Evolutionary conservation across 495 filamentous ascomycete genomes (phyloP).

Genomic region (Staphylotrichum tortipilum): DNA sequence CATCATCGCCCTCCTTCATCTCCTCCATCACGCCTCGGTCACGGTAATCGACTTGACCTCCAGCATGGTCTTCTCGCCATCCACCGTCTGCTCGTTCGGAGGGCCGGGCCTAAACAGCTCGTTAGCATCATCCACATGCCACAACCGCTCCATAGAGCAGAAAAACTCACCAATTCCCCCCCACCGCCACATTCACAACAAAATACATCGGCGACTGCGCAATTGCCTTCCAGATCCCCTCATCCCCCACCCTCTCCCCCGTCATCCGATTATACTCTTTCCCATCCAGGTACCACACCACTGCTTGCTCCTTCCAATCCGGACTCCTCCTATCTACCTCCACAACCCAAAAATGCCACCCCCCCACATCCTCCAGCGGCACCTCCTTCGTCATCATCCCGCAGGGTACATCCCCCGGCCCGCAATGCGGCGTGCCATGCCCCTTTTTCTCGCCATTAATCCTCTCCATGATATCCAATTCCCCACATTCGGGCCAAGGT

Average conservation of each 20-base stretch:
- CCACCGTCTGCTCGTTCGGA: background rate
- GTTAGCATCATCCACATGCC: background rate
- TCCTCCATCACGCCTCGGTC: background rate
- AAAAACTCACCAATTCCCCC: constrained; percentile 31
- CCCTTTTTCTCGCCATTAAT: constrained; percentile 29
- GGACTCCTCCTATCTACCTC: constrained; percentile 25
- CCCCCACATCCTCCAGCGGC: constrained; percentile 24
- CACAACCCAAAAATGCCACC: constrained; percentile 35
- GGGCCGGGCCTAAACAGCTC: background rate
- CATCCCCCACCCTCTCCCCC: constrained; percentile 24
- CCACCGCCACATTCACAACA: constrained; percentile 40
- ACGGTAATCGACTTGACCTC: background rate
- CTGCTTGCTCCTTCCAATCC: constrained; percentile 29
- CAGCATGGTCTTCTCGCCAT: background rate
- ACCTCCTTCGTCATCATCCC: constrained; percentile 4
- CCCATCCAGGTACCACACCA: constrained; percentile 35
- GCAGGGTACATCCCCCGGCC: background rate
- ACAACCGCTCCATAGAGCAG: background rate
- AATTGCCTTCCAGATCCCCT: constrained; percentile 29
- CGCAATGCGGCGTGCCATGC: constrained; percentile 38
- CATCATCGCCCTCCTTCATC: too few relatives aligned
- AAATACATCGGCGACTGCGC: constrained; percentile 27
- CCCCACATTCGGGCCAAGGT: constrained; percentile 36
- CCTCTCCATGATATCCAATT: constrained; percentile 39
- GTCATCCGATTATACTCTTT: constrained; percentile 24